phyloP scores from a whole-genome alignment of 176 grass and related monocot species.

The Aegilops umbellulata region DNA sequence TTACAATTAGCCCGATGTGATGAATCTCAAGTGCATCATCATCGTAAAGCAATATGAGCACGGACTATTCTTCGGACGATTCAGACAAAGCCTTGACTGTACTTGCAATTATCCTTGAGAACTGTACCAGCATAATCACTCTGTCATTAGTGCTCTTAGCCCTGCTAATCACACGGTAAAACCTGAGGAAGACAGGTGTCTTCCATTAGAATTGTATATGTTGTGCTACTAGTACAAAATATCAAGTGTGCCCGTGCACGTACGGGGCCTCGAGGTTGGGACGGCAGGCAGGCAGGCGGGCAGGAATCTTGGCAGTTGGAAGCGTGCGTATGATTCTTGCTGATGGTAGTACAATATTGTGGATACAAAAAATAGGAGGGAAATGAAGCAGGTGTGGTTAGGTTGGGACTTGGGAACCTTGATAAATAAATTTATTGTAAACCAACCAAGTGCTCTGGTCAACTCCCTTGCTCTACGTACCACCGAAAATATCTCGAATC shows the following conservation, averaged over 20 bases:
- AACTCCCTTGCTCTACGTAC: constrained; percentile 10
- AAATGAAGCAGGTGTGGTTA: neutral
- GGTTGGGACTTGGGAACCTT: neutral
- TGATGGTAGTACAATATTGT: neutral
- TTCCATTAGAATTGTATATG: no score
- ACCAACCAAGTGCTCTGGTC: constrained; percentile 4
- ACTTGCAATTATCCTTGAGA: neutral
- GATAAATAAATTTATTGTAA: neutral
- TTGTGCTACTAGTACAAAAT: no score
- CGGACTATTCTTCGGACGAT: neutral
- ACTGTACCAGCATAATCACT: neutral
- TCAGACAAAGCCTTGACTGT: neutral
- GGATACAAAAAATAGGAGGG: neutral
- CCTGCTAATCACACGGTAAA: no score
- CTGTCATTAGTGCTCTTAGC: no score
- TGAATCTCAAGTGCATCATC: neutral
- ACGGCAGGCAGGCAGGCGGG: neutral
- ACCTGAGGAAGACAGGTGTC: no score
- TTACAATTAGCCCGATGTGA: neutral
- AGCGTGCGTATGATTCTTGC: neutral
- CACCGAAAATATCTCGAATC: neutral
- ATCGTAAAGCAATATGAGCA: constrained; percentile 7
- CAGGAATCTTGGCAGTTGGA: neutral
- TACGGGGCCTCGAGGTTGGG: neutral
- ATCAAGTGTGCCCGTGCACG: no score